Base-by-base conservation (phyloP, 371 early-diverging fungal genomes). In the Blakeslea trispora region DNA sequence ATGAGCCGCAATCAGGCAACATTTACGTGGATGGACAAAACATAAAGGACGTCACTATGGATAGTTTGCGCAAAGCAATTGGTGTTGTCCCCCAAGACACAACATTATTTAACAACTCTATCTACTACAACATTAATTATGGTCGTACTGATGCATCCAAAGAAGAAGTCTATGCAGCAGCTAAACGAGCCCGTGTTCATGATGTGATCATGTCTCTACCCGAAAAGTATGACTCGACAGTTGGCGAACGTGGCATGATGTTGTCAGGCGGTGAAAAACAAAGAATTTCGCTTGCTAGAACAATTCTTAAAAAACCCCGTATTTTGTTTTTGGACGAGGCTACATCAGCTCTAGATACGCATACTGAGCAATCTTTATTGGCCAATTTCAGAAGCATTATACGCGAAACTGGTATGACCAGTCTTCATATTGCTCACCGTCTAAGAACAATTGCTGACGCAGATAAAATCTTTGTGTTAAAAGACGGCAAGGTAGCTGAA, bases 221-320 rank as follows among this genome's bases (percentile, higher is more conserved):
- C 0, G 87, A 90, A 34, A 59, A 74, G 40, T 99, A 99, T 69
- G 83, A 96, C 0, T 94, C 99, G 0, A 83, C 80, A 6, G 97
- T 97, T 0, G 99, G 99, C 23, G 93, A 97, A 64, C 84, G 96
- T 43, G 99, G 99, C 7, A 60, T 88, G 65, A 89, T 90, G 88
- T 73, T 96, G 6, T 91, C 91, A 21, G 93, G 89, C 28, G 99
- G 99, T 21, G 98, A 99, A 72, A 95, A 95, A 69, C 99, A 99
- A 76, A 81, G 96, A 18, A 83, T 97, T 10, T 63, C 60, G 13
- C 39, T 68, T 35, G 66, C 61, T 8, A 49, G 61, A 50, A 88
- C 94, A 1, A 82, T 96, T 34, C 78, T 96, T 28, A 92, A 90
- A 58, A 79, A 85, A 44, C 81, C 93, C 7, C 82, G 85, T 4